These are phyloP conservation scores for Tuber brumale DNA, from an alignment of 495 filamentous ascomycete species.

Conservation along the genomic window DNA sequence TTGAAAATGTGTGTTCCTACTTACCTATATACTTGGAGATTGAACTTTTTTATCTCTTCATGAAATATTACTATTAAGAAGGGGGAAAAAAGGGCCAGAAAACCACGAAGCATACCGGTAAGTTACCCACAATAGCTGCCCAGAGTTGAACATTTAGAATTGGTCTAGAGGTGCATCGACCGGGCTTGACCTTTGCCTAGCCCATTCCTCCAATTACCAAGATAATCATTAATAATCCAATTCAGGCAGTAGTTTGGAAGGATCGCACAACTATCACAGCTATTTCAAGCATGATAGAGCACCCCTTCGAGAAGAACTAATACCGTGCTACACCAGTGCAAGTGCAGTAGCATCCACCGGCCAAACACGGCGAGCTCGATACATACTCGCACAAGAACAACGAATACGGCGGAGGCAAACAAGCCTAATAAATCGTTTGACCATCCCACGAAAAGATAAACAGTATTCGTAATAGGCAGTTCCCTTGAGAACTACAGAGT, in stretches of 20 bases:
- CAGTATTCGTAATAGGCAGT: not conserved
- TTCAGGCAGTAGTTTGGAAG: not conserved
- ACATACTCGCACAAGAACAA: not conserved
- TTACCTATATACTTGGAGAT: too few relatives aligned
- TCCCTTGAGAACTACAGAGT: not conserved
- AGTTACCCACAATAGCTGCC: not conserved
- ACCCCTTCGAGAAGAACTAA: not conserved
- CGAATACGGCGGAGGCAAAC: not conserved
- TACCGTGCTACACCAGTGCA: not conserved
- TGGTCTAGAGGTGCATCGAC: not conserved
- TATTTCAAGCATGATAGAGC: not conserved
- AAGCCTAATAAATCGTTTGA: not conserved
- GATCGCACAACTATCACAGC: not conserved
- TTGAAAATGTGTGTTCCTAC: too few relatives aligned
- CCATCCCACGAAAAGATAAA: not conserved
- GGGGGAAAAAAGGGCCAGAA: too few relatives aligned
- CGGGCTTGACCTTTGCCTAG: not conserved
- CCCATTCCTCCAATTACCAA: not conserved
- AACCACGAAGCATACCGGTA: not conserved
- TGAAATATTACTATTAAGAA: too few relatives aligned
- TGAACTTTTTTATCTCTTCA: too few relatives aligned
- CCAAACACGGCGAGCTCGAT: not conserved
- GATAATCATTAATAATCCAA: not conserved
- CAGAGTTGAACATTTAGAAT: not conserved
- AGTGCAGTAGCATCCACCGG: not conserved